Evolutionary conservation across 1,284 basidiomycete species (phyloP).

Genomic region (Sparassis latifolia): DNA sequence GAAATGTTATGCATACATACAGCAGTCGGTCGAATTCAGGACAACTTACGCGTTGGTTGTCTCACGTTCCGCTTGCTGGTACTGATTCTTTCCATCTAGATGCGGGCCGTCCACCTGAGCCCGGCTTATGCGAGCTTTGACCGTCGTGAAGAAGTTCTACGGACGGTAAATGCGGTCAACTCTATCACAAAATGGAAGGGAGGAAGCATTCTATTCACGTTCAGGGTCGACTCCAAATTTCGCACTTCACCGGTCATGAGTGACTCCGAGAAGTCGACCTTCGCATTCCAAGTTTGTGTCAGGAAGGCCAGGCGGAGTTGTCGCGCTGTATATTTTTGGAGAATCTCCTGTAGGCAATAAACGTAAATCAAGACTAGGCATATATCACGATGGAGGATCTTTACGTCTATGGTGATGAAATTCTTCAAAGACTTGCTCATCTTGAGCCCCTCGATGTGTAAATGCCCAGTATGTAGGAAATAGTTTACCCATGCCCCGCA

Average conservation of each 20-base stretch:
- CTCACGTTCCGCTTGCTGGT: constrained; percentile 59
- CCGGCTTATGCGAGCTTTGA: constrained; percentile 75
- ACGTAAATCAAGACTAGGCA: constrained; percentile 5
- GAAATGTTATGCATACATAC: constrained; percentile 1
- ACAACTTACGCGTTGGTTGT: constrained; percentile 52
- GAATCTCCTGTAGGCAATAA: constrained; percentile 64
- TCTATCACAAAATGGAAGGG: not conserved
- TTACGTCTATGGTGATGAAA: constrained; percentile 95
- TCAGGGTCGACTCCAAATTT: constrained; percentile 80
- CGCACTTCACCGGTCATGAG: constrained; percentile 87
- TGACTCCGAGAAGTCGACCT: constrained; percentile 92
- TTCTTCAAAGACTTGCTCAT: constrained; percentile 99
- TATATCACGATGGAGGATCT: constrained; percentile 21
- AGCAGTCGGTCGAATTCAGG: constrained; percentile 4
- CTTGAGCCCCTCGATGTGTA: constrained; percentile 98
- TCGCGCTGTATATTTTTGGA: constrained; percentile 79
- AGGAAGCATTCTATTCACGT: constrained; percentile 50
- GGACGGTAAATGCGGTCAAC: not conserved
- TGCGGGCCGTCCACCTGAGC: constrained; percentile 39
- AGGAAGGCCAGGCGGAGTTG: constrained; percentile 95
- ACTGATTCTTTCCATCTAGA: constrained; percentile 57
- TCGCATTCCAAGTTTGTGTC: constrained; percentile 87
- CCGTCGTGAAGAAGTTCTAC: constrained; percentile 91
- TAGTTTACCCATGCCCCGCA: constrained; percentile 98
- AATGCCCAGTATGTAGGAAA: constrained; percentile 96